Percentiles rank a stretch among this genome's conserved stretches.
Conservation (phyloP, 2,329 filamentous ascomycete species). For the Epichloe festucae region DNA sequence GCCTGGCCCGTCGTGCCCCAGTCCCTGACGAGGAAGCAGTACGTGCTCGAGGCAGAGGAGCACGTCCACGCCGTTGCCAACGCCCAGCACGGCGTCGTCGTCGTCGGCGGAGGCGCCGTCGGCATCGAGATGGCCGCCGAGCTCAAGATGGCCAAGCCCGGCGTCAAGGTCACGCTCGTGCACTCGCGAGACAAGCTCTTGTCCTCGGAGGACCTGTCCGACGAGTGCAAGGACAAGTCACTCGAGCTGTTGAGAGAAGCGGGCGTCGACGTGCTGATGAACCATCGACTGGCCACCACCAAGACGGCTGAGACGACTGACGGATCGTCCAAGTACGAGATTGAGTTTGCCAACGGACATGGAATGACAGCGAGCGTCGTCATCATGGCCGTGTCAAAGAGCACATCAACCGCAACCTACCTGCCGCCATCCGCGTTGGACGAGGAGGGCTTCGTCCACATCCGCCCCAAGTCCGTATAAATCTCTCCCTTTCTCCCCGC, state of each 20-base stretch:
- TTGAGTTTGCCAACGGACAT: constrained; percentile 48
- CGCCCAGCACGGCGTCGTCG: constrained; percentile 46
- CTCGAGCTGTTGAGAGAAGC: constrained; percentile 44
- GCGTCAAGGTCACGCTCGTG: constrained; percentile 55
- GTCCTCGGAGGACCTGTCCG: constrained; percentile 59
- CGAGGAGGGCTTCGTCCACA: constrained; percentile 51
- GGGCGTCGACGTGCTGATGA: constrained; percentile 53
- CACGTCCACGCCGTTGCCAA: constrained; percentile 44
- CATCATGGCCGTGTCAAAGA: constrained; percentile 55
- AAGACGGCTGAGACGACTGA: constrained; percentile 32
- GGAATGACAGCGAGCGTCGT: constrained; percentile 50
- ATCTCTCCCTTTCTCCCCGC: not conserved
- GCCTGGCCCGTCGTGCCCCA: constrained; percentile 63
- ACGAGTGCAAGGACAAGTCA: constrained; percentile 52
- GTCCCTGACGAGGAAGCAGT: constrained; percentile 46
- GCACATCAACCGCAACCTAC: constrained; percentile 48
- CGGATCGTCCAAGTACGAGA: constrained; percentile 27
- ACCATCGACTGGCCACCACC: constrained; percentile 40
- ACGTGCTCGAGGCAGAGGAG: constrained; percentile 45
- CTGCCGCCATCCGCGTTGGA: constrained; percentile 47
- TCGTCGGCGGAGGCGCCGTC: constrained; percentile 68
- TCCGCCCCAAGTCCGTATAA: constrained; percentile 37
- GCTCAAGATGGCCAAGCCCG: constrained; percentile 54
- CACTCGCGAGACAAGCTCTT: constrained; percentile 60
- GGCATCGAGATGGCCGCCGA: constrained; percentile 75